Base-by-base conservation (phyloP, 176 grass and related monocot species). In the Lolium perenne region DNA sequence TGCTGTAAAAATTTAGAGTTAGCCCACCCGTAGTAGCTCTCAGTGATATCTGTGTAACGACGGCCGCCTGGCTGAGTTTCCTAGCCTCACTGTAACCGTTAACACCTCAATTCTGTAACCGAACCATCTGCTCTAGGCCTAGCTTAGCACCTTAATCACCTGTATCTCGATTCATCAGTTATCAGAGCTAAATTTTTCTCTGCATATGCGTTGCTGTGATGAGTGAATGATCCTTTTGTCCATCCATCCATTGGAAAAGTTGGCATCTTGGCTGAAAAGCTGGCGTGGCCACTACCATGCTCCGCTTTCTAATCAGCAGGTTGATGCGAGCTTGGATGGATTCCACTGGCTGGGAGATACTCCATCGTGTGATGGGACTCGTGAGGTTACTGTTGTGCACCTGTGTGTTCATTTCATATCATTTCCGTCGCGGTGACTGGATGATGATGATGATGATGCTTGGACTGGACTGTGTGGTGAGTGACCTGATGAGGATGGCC, bases 1-100 rank as follows among this genome's bases (percentile, higher is more conserved):
- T 86, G 66, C 51, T 92, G 90, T 89, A 92, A 92, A 92, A 92
- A 80, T 14, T 57, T 89, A 89, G 67, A 79, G 78, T 86, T 92
- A 86, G 83, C 51, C 57, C 41, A 7, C 57, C 32, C 32, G 82
- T 83, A 74, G 83, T 73, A 73, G 70, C n/a, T 1, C 73, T 86
- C 79, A 35, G 80, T 79, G 79, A 71, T 88, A n/a, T n/a, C 70
- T 68, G 57, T 79, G 90, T 82, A 85, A 87, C 77, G 1, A 76
- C n/a, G n/a, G 70, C 70, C 45, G 71, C 57, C 72, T 74, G 73
- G 82, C 58, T 61, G 61, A 26, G 61, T 64, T 79, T 73, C 78
- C 40, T 71, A 79, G 43, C 73, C 65, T 84, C 75, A 84, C 89
- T 89, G 82, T 92, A 82, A 89, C 79, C 59, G 46, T 89, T 89